Evolutionary conservation across 2,329 filamentous ascomycete species (phyloP), one percentile per base, ranked within the genome.

Genomic region (Pseudopithomyces chartarum): DNA sequence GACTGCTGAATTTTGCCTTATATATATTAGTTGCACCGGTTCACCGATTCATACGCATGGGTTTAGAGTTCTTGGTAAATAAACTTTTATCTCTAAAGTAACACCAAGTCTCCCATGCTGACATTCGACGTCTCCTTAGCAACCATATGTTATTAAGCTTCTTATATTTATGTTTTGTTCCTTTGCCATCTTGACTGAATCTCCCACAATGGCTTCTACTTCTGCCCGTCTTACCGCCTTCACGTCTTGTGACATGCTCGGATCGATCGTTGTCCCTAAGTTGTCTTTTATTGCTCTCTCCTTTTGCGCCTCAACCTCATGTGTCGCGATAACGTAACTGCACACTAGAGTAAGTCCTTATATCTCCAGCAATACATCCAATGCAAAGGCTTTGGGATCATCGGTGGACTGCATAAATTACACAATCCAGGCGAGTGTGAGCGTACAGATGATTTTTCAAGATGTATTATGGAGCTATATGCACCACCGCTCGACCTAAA

Each of bases 391-490:
- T 19, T 71, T 63, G 2, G 79, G 73, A 15, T 65, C 67, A 0
- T 73, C 70, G 0, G 78, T 82, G 0, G 68, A 77, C 0, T 61
- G 60, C 11, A 87, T 70, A 66, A 85, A 83, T 0, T 79, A 67
- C 0, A 82, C 79, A 19, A 85, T 85, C 55, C 83, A 80, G 40
- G 79, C 78, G 0, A 82, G 77, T 0, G 84, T 82, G 1, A 87
- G 73, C 0, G 85, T 84, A 40, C 83, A 86, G 34, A 87, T 77
- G 0, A 85, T 82, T 61, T 88, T 88, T 82, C 84, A 87, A 0
- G 83, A 79, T 1, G 81, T 85, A 64, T 88, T 88, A 69, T 85
- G 77, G 0, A 87, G 74, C 0, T 88, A 78, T 69, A 88, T 89
- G 51, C 79, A 77, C 85, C 85, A 88, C 7, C 85, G 79, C 51